A percentile compares a stretch with the other conserved stretches of the same genome.
Evolutionary conservation across 2,329 filamentous ascomycete species (phyloP).

Genomic region (Chrysoporthe puriensis): DNA sequence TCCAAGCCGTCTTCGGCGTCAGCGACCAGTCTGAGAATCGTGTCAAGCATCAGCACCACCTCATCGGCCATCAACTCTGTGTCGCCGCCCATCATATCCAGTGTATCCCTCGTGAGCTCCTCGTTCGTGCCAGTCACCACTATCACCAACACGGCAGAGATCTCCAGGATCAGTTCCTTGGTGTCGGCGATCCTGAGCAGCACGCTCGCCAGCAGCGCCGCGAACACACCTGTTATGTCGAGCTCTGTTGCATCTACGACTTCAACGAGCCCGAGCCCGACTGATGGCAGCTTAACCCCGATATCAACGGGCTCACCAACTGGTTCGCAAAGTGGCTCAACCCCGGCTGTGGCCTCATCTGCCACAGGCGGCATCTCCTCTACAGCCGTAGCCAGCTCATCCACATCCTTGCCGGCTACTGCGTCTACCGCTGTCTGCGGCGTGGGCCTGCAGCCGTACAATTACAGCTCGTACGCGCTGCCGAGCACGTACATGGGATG

Average conservation of each 20-base stretch:
- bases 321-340: no score
- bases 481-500: slow-evolving; percentile 21
- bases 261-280: no score
- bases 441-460: slow-evolving; percentile 12
- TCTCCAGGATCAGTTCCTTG: slow-evolving; percentile 10
- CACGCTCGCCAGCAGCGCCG: neutral
- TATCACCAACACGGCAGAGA: slow-evolving; percentile 14
- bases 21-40: slow-evolving; percentile 5
- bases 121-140: slow-evolving; percentile 20
- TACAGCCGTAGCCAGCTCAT: neutral
- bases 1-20: neutral
- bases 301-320: no score
- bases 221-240: neutral
- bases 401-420: neutral
- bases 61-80: slow-evolving; percentile 2
- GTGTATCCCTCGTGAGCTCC: slow-evolving; percentile 16
- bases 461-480: neutral
- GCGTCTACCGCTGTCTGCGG: slow-evolving; percentile 3
- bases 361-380: no score
- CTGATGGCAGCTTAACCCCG: no score
- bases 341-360: neutral
- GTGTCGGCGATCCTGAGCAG: slow-evolving; percentile 6
- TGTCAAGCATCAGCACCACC: neutral
- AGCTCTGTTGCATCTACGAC: no score
- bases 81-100: slow-evolving; percentile 10